A percentile compares a stretch with the other conserved stretches of the same genome.
Evolutionary conservation across 2,329 filamentous ascomycete genomes (phyloP).

Genomic region (Penicillium glabrum): DNA sequence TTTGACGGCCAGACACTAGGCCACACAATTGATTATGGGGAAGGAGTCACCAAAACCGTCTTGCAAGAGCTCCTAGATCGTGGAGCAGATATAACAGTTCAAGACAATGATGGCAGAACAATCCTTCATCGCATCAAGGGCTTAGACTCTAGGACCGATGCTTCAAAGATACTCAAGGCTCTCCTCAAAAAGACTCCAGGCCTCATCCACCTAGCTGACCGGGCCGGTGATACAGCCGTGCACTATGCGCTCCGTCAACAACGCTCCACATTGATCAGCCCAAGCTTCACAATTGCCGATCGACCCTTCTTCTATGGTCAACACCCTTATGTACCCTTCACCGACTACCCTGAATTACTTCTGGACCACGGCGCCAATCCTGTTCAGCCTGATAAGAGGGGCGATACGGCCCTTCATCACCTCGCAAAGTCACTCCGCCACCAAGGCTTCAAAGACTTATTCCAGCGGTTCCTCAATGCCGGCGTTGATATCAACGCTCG

Average conservation of each 20-base stretch:
- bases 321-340: too few relatives aligned
- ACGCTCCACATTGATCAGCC: too few relatives aligned
- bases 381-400: background rate
- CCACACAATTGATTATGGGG: too few relatives aligned
- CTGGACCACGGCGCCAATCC: conserved; percentile 7
- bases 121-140: conserved; percentile 8
- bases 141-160: background rate
- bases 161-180: background rate
- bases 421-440: background rate
- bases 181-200: background rate
- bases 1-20: background rate
- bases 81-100: conserved; percentile 12
- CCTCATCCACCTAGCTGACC: conserved; percentile 4
- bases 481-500: background rate
- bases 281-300: too few relatives aligned
- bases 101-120: conserved; percentile 15
- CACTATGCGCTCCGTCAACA: background rate
- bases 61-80: conserved; percentile 12
- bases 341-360: background rate
- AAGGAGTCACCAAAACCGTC: background rate
- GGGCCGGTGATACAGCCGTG: background rate
- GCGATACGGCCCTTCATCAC: conserved; percentile 4
- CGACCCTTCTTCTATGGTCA: too few relatives aligned
- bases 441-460: background rate
- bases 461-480: background rate